Percentiles rank a stretch among this genome's conserved stretches.
Evolutionary conservation across 2,329 filamentous ascomycete species (phyloP).

Genomic region (Alternaria arbusti): DNA sequence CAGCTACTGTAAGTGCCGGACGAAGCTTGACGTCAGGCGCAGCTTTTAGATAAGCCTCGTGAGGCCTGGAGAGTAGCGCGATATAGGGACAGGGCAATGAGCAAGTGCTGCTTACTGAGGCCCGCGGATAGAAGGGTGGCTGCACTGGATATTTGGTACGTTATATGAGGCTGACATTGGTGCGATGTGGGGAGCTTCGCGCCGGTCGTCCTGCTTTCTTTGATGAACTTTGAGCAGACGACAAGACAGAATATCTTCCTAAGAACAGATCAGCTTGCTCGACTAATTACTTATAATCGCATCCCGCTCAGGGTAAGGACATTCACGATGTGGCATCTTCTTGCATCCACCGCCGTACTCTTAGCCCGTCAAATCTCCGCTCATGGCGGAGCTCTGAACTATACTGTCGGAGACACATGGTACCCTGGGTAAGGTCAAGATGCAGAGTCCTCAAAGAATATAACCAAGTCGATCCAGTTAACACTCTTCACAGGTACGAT

Average conservation of each 20-base stretch:
- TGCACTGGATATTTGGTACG: background rate
- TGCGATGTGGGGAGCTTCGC: background rate
- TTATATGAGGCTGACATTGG: background rate
- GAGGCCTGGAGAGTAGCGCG: background rate
- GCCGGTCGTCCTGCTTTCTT: background rate
- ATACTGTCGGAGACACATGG: conserved; percentile 40
- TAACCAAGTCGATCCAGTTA: background rate
- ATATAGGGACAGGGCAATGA: background rate
- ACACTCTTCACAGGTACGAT: conserved; percentile 28
- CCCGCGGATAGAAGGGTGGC: background rate
- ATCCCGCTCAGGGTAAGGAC: background rate
- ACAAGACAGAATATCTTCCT: background rate
- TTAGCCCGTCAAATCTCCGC: conserved; percentile 20
- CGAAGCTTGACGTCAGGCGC: background rate
- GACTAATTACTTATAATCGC: background rate
- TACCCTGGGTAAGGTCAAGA: conserved; percentile 32
- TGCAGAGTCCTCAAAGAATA: background rate
- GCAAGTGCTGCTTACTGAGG: background rate
- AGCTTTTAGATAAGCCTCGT: background rate
- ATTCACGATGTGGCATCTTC: conserved; percentile 18
- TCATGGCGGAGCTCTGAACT: conserved; percentile 39
- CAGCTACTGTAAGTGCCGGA: background rate
- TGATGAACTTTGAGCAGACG: background rate
- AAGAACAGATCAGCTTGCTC: background rate
- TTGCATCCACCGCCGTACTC: conserved; percentile 7